Evolutionary conservation across 129 eudicot genomes (phyloP).

Genomic region (Lonicera japonica): DNA sequence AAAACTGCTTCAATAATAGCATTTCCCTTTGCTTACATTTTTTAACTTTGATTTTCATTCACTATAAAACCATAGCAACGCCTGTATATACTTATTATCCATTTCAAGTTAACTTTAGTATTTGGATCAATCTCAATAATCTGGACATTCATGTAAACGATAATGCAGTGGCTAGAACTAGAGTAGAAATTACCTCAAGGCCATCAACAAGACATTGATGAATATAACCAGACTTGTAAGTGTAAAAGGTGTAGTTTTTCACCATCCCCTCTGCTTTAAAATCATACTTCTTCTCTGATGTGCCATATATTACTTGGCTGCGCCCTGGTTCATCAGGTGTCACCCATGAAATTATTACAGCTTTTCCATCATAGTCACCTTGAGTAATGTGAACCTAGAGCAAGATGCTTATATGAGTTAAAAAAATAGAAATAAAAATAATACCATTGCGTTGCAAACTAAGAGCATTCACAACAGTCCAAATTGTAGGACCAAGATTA

Average conservation of each 20-base stretch:
- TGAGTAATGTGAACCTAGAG: constrained; percentile 92
- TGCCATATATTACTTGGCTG: constrained; percentile 68
- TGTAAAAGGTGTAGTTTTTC: constrained; percentile 63
- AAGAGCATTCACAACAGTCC: no score
- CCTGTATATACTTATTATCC: no score
- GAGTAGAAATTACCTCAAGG: constrained; percentile 57
- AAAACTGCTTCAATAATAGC: no score
- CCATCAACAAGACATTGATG: constrained; percentile 63
- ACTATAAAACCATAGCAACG: no score
- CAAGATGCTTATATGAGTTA: neutral
- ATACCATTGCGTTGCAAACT: no score
- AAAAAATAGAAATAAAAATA: no score
- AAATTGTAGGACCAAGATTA: no score
- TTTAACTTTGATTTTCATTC: no score
- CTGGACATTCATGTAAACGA: neutral
- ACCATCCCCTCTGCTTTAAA: constrained; percentile 59
- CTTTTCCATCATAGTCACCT: constrained; percentile 97
- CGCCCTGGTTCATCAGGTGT: constrained; percentile 84
- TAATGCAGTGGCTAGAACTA: neutral
- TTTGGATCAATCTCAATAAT: neutral
- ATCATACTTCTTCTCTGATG: constrained; percentile 60
- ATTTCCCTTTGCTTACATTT: no score
- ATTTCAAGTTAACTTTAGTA: neutral
- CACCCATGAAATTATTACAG: constrained; percentile 85
- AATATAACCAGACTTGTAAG: constrained; percentile 80